These are phyloP conservation scores for Lipomyces orientalis DNA, from an alignment of 805 yeast species.

Conservation along the genomic window DNA sequence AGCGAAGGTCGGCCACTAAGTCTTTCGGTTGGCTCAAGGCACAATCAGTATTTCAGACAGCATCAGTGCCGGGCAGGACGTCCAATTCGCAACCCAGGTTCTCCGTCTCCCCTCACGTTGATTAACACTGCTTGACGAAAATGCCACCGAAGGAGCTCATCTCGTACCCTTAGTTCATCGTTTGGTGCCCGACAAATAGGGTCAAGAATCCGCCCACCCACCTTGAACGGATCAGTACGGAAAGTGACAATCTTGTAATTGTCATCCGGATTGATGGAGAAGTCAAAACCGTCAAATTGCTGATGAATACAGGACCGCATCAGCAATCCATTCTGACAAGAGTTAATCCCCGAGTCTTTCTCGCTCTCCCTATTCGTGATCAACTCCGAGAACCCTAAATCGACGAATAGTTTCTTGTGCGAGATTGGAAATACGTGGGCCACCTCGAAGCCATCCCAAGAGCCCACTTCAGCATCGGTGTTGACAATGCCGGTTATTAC, in stretches of 20 bases:
- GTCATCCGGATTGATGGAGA: background rate
- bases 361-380: background rate
- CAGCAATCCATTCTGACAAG: constrained; percentile 1
- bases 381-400: background rate
- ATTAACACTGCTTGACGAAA: background rate
- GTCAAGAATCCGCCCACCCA: background rate
- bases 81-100: background rate
- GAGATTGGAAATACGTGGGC: background rate
- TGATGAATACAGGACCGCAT: background rate
- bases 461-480: background rate
- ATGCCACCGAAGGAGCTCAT: too few relatives aligned
- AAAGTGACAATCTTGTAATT: background rate
- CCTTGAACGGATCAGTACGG: background rate
- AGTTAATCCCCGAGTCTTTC: background rate
- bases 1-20: background rate
- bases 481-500: background rate
- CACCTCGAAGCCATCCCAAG: background rate
- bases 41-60: background rate
- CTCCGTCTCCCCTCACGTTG: constrained; percentile 2
- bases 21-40: background rate
- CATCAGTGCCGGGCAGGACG: background rate
- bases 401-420: background rate
- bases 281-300: background rate
- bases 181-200: constrained; percentile 1
- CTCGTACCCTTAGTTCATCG: background rate